Evolutionary conservation across 2,329 filamentous ascomycete genomes (phyloP), one percentile per base, ranked within the genome.

Genomic region (Colletotrichum agaves): DNA sequence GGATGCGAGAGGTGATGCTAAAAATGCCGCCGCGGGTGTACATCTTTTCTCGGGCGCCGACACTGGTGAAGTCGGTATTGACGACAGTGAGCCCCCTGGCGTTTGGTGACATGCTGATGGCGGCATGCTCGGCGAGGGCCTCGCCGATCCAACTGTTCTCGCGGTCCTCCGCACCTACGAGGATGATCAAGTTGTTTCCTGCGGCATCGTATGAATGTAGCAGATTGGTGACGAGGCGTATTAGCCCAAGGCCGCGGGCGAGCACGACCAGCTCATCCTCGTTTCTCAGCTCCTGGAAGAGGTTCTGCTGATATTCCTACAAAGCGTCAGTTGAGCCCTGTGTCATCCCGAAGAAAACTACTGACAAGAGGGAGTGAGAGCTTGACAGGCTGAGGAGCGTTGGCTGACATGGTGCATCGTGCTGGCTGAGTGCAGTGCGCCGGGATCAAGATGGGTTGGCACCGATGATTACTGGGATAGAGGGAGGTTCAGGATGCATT

Each of bases 141-240:
- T 98, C 96, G 72, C 96, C 96, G 68, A 99, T 94, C 94, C 95
- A 98, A 63, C 91, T 90, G 87, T 98, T 98, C 76, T 99, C 96
- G 67, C 93, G 89, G 37, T 98, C 94, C 68, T 96, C 92, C 39
- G 96, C 94, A 10, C 94, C 94, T 46, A 98, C 89, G 19, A 99
- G 82, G 49, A 99, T 84, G 55, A 99, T 90, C 61, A 99, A 83
- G 75, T 97, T 98, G 80, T 96, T 97, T 13, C 96, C 96, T 3
- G 93, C 93, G 1, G 94, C 94, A 85, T 99, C 96, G 81, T 98
- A 98, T 19, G 94, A 94, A 80, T 99, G 96, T 31, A 99, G 88
- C 43, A 99, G 87, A 77, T 98, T 99, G n/a, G 93, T 97, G 75
- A 98, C 88, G 64, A 99, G 88, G 72, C 94, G 93, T 78, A 98